Percentiles rank a stretch among this genome's conserved stretches.
Evolutionary conservation across 345 rosid species (phyloP).

Genomic region (Trapa bicornis): DNA sequence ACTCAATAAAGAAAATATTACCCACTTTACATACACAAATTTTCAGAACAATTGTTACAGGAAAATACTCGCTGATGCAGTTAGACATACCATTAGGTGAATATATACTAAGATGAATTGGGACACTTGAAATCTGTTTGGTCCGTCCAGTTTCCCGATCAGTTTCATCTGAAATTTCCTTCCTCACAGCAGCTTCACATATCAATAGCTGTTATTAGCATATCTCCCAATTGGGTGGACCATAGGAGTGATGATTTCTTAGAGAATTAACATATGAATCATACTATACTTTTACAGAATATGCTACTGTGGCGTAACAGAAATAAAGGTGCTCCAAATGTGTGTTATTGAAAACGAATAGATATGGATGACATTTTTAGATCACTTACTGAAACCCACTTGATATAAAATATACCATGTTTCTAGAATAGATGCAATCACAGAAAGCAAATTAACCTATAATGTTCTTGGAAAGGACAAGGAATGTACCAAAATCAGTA

Average conservation of each 20-base stretch:
- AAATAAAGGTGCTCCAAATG: not conserved
- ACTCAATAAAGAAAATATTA: not conserved
- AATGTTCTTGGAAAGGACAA: not conserved
- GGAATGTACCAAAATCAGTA: conserved; percentile 66
- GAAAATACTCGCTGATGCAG: not conserved
- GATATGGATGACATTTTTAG: not conserved
- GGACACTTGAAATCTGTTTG: conserved; percentile 85
- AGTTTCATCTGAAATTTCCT: conserved; percentile 97
- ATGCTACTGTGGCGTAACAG: not conserved
- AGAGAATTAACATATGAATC: not conserved
- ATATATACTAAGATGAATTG: conserved; percentile 94
- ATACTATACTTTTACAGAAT: not conserved
- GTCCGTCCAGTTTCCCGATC: conserved; percentile 93
- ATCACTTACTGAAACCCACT: not conserved
- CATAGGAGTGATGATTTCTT: too few relatives aligned
- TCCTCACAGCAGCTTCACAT: conserved; percentile 82
- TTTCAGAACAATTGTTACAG: not conserved
- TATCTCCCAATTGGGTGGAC: too few relatives aligned
- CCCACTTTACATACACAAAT: too few relatives aligned
- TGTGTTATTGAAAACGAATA: not conserved
- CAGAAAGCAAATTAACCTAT: not conserved
- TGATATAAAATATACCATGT: not conserved
- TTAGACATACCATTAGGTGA: conserved; percentile 63
- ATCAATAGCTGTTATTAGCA: not conserved
- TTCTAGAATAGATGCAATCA: not conserved